A percentile compares a stretch with the other conserved stretches of the same genome.
These are phyloP conservation scores for Phoma herbarum DNA, from an alignment of 2,329 filamentous ascomycete species.

Conservation along the genomic window DNA sequence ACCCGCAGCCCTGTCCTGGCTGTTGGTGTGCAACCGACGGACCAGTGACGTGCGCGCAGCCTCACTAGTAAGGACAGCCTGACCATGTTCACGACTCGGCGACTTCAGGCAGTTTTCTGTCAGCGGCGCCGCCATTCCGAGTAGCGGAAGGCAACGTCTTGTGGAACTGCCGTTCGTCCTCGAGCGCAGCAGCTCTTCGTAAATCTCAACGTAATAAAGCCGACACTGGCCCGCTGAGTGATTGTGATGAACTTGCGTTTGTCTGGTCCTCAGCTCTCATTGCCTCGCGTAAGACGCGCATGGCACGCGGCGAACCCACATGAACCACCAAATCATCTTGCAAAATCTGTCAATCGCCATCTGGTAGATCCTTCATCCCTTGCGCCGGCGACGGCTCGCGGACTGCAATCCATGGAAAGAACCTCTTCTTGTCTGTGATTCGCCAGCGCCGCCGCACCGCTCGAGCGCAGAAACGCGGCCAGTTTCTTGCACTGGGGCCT, in stretches of 20 bases:
- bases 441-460: conserved; percentile 24
- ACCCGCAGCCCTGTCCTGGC: conserved; percentile 26
- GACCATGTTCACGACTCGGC: conserved; percentile 39
- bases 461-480: conserved; percentile 27
- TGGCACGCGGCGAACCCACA: conserved; percentile 36
- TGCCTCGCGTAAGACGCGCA: conserved; percentile 30
- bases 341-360: conserved; percentile 38
- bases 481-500: conserved; percentile 23
- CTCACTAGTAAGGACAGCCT: conserved; percentile 26
- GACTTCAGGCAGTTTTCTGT: conserved; percentile 38
- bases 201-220: conserved; percentile 26
- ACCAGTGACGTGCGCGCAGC: conserved; percentile 38
- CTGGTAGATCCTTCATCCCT: conserved; percentile 38
- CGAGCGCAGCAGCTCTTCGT: conserved; percentile 7
- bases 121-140: conserved; percentile 33
- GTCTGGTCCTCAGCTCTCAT: conserved; percentile 33
- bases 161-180: conserved; percentile 27
- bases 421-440: conserved; percentile 31
- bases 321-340: conserved; percentile 39
- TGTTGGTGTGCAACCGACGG: conserved; percentile 38
- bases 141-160: conserved; percentile 30
- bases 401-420: conserved; percentile 32
- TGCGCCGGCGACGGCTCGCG: conserved; percentile 34
- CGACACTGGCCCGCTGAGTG: conserved; percentile 29
- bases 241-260: conserved; percentile 19